These are phyloP conservation scores for Hericium rajendrae DNA, from an alignment of 768 basidiomycete genomes.

Conservation along the genomic window DNA sequence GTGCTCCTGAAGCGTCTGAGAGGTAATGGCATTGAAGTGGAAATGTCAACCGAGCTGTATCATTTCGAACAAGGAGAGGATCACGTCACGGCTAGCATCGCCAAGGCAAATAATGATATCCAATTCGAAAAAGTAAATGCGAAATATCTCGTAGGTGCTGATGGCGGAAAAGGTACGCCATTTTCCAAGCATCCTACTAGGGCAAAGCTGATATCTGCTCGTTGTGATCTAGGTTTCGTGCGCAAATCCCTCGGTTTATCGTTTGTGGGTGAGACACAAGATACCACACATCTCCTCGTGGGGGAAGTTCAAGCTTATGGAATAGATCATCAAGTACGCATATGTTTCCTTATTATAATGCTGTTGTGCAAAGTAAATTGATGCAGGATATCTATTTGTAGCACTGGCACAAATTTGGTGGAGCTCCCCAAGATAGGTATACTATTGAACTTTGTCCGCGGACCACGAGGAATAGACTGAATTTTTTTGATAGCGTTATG, in stretches of 20 bases:
- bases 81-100: not conserved
- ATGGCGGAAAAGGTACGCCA: slow-evolving; percentile 2
- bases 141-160: slow-evolving; percentile 2
- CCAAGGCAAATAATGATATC: not conserved
- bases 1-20: not conserved
- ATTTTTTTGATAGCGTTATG: not conserved
- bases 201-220: not conserved
- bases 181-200: not conserved
- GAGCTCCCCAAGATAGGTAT: not conserved
- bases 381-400: not conserved
- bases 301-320: not conserved
- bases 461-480: not conserved
- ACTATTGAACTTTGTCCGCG: not conserved
- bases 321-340: not conserved
- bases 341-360: not conserved
- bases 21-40: not conserved
- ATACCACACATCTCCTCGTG: not conserved
- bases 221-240: not conserved
- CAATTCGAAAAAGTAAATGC: not conserved
- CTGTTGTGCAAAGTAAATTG: not conserved
- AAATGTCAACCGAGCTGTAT: not conserved
- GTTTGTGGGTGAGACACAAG: not conserved
- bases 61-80: not conserved
- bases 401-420: not conserved
- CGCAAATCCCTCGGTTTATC: not conserved